These are phyloP conservation scores for Graphiopsis chlorocephala DNA, from an alignment of 2,329 filamentous ascomycete species.

Conservation along the genomic window DNA sequence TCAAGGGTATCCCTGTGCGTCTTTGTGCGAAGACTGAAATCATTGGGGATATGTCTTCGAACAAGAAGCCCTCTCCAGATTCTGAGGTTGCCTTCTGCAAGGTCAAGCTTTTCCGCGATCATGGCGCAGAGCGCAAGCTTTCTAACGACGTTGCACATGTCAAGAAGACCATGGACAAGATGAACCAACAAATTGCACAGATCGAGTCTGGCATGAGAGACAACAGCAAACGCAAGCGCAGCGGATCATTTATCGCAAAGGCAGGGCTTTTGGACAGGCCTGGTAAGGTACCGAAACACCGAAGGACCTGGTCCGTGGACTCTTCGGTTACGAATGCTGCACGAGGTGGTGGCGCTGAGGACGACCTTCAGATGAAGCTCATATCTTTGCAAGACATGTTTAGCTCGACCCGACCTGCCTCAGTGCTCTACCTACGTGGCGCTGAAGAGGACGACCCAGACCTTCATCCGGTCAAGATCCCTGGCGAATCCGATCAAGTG, in stretches of 20 bases:
- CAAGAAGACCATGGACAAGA: slow-evolving; percentile 93
- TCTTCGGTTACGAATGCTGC: slow-evolving; percentile 55
- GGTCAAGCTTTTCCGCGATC: slow-evolving; percentile 94
- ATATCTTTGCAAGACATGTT: slow-evolving; percentile 84
- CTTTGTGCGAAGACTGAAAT: slow-evolving; percentile 86
- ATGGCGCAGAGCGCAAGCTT: slow-evolving; percentile 90
- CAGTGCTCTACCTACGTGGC: slow-evolving; percentile 73
- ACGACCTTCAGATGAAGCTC: slow-evolving; percentile 76
- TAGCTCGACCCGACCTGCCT: slow-evolving; percentile 74
- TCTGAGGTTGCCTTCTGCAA: slow-evolving; percentile 88
- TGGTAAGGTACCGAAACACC: slow-evolving; percentile 86
- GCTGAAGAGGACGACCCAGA: slow-evolving; percentile 79
- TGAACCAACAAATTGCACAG: slow-evolving; percentile 89
- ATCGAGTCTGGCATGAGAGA: slow-evolving; percentile 60
- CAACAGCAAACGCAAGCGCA: slow-evolving; percentile 61
- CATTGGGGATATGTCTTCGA: slow-evolving; percentile 47
- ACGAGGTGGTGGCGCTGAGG: slow-evolving; percentile 46
- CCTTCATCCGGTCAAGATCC: slow-evolving; percentile 69
- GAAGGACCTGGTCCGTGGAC: slow-evolving; percentile 92
- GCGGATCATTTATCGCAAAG: slow-evolving; percentile 46
- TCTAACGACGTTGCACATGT: slow-evolving; percentile 93
- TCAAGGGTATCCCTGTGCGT: slow-evolving; percentile 93
- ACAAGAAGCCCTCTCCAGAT: slow-evolving; percentile 37
- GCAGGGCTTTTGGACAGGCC: slow-evolving; percentile 53
- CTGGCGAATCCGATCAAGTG: slow-evolving; percentile 62